Base-by-base conservation (phyloP, 495 filamentous ascomycete genomes). In the Chaetomium fimeti region DNA sequence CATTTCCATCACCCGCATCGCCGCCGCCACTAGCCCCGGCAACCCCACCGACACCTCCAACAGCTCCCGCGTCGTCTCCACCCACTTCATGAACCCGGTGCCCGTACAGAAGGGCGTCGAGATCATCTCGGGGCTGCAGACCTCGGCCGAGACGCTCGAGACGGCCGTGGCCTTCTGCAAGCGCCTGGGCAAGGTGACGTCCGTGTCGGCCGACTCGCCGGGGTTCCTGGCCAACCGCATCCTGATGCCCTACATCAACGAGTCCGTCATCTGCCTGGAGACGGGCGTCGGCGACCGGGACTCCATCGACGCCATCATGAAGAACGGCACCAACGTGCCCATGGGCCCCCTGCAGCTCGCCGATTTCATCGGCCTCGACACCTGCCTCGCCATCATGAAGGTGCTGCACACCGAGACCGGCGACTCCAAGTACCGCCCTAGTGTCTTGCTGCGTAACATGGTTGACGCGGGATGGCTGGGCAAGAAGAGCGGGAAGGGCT, bases 51-150 rank as follows among this genome's bases (percentile, higher is more conserved):
- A 96, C 74, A 86, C 89, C 36, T 87, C 89, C 58, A 89, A 89
- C 32, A 86, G 91, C 53, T 92, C 91, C 29, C 87, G 95, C 47
- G 94, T 99, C 2, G 86, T 99, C 55, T 90, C 90, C 57, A 98
- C 95, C 54, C 94, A 99, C 76, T 99, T 99, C 79, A 99, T 99
- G 94, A 99, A 99, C 81, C 94, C 94, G 0, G 94, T 99, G 0
- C 95, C 94, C 1, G 78, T 99, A 4, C 95, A 97, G 73, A 97
- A 96, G 77, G 94, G 94, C 53, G 94, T 99, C 7, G 94, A 99
- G 79, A 96, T 99, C 63, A 98, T 99, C 69, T 84, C 87, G 25
- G 95, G 91, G 24, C 80, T 99, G 48, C 94, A 99, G 74, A 99
- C 94, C 8, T 93, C 90, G 16, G 71, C 85, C 65, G 82, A 84